phyloP scores from a whole-genome alignment of 2,329 filamentous ascomycete species.

The Fusarium sacchari region DNA sequence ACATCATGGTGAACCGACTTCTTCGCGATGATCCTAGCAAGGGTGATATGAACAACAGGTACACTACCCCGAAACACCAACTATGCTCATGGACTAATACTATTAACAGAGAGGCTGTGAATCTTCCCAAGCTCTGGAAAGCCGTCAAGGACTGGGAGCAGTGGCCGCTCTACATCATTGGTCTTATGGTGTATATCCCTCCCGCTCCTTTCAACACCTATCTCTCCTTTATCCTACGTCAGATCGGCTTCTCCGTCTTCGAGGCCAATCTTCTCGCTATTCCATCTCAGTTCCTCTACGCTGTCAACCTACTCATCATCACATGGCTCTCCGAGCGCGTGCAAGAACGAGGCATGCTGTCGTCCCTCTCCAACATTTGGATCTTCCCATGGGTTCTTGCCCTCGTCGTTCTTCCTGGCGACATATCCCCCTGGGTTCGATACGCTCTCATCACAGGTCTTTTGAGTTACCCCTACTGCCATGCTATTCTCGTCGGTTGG shows the following conservation, averaged over 20 bases:
- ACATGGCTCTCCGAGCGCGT: slow-evolving; percentile 57
- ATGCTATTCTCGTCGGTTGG: slow-evolving; percentile 62
- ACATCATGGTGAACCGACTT: slow-evolving; percentile 70
- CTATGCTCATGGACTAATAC: slow-evolving; percentile 28
- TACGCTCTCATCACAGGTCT: slow-evolving; percentile 52
- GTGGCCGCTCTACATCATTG: slow-evolving; percentile 61
- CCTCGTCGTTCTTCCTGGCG: slow-evolving; percentile 52
- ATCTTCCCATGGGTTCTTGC: slow-evolving; percentile 60
- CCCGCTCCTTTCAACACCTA: slow-evolving; percentile 56
- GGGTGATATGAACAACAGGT: slow-evolving; percentile 69
- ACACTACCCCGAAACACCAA: background rate
- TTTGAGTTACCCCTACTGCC: slow-evolving; percentile 59
- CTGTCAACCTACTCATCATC: slow-evolving; percentile 58
- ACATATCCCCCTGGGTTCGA: slow-evolving; percentile 54
- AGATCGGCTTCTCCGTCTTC: slow-evolving; percentile 57
- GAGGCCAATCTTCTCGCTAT: slow-evolving; percentile 58
- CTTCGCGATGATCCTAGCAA: slow-evolving; percentile 70
- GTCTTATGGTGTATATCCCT: slow-evolving; percentile 59
- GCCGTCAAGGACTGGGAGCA: slow-evolving; percentile 68
- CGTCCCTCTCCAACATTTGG: slow-evolving; percentile 60
- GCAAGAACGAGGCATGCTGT: slow-evolving; percentile 57
- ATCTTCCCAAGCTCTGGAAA: slow-evolving; percentile 55
- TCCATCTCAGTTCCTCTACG: slow-evolving; percentile 56
- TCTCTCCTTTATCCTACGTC: slow-evolving; percentile 56
- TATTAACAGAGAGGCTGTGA: slow-evolving; percentile 51